Evolutionary conservation across 2,329 filamentous ascomycete species (phyloP), one percentile per base, ranked within the genome.

Genomic region (Pseudogymnoascus sp.): DNA sequence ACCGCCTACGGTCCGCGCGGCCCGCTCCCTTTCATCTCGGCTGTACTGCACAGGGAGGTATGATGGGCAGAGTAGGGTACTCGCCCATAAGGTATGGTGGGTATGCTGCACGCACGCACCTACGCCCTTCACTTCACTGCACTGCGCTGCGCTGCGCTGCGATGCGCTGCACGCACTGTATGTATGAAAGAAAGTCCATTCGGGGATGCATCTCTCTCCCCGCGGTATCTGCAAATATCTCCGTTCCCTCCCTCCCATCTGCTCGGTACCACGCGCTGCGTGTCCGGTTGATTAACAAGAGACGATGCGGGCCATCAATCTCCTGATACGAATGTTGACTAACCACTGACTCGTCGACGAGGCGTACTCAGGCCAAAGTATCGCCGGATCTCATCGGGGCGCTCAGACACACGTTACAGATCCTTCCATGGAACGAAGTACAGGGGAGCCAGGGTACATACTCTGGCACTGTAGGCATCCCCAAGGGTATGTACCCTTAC

Each of bases 401-500:
- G 23, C 43, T 49, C 43, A 49, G 43, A 49, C 43, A 49, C 23
- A 6, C 28, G 43, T 49, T 49, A 49, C 43, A 49, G 43, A 49
- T 49, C 43, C 43, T 49, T 49, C 43, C 43, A 49, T 49, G 43
- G 43, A 49, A 49, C 7, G 7, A 49, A 28, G 23, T 49, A 49
- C 43, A 49, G 43, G 43, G 23, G 43, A 49, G 23, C 5, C 43
- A 49, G 14, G 7, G 23, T 49, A 28, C 43, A 49, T 49, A 49
- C 43, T 49, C 8, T 49, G 43, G 23, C 8, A 7, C 23, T 16
- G 43, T 49, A 28, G 43, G 12, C n/a, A 49, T 28, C 43, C n/a
- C n/a, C n/a, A n/a, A n/a, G n/a, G n/a, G n/a, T n/a, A n/a, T 28
- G 43, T 49, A 49, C 43, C 43, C 43, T 49, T 49, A 28, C 43